Evolutionary conservation across 352 stramenopile species (phyloP).

Genomic region (Phytophthora foliorum): DNA sequence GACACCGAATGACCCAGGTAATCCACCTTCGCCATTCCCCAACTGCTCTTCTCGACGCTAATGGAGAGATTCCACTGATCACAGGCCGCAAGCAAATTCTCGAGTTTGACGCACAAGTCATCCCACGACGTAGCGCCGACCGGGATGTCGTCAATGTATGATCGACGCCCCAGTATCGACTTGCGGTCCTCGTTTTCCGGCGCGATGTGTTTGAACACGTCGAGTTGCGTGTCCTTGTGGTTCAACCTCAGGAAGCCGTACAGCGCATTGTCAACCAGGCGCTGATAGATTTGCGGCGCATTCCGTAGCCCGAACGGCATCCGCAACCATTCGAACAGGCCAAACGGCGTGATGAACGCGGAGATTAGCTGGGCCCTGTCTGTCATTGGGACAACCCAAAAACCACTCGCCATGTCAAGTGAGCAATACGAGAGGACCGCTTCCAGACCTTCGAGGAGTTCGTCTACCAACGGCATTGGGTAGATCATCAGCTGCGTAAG

Average conservation of each 20-base stretch:
- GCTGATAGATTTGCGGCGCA: background rate
- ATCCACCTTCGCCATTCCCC: slow-evolving; percentile 11
- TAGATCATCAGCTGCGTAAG: background rate
- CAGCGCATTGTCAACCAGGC: slow-evolving; percentile 34
- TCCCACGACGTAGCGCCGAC: slow-evolving; percentile 14
- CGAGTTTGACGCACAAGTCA: slow-evolving; percentile 16
- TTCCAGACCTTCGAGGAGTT: background rate
- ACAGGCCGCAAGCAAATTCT: slow-evolving; percentile 10
- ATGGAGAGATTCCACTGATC: slow-evolving; percentile 31
- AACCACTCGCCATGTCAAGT: too few relatives aligned
- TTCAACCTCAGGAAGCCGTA: slow-evolving; percentile 6
- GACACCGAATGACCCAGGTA: slow-evolving; percentile 31
- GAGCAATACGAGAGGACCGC: too few relatives aligned
- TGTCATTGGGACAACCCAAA: too few relatives aligned
- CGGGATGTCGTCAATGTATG: slow-evolving; percentile 40
- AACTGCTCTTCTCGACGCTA: slow-evolving; percentile 32
- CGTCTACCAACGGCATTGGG: background rate
- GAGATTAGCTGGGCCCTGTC: background rate
- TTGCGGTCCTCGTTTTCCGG: background rate
- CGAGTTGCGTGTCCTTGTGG: background rate
- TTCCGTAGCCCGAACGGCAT: background rate
- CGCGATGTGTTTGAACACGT: background rate
- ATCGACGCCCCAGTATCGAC: slow-evolving; percentile 19
- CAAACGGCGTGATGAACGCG: background rate
- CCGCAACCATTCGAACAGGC: background rate